Evolutionary conservation across 1,139 yeast genomes (phyloP), one percentile per base, ranked within the genome.

Genomic region (Blastobotrys ciferrii): DNA sequence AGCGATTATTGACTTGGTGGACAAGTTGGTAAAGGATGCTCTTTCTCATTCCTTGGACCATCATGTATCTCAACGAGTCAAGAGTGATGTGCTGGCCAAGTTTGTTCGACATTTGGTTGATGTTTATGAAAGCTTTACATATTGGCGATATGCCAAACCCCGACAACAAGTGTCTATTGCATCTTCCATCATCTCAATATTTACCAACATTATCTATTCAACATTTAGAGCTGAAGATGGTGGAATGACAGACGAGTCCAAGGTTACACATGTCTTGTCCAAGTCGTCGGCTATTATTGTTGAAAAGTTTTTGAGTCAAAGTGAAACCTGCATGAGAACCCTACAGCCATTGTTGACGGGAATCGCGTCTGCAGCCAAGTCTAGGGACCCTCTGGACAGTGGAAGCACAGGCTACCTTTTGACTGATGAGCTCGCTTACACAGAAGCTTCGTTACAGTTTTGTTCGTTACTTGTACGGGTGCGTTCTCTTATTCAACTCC

Each of bases 91-190:
- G 2, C 62, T 88, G 36, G 69, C 74, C n/a, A 77, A 77, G 52
- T 69, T 87, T 46, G 69, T 78, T 1, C 65, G 70, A 6, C 87
- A 84, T 62, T 70, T 82, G 47, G 67, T 87, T 15, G 77, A 76
- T 47, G 77, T 87, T 0, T 87, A 83, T 66, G 96, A 88, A 60
- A 82, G 87, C 55, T 86, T 83, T 59, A 69, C 76, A 4, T 80
- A 77, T 59, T 87, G 96, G 83, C 76, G 80, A 52, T 88, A 81
- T 63, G 68, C 71, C 30, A 66, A 75, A 20, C 70, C 78, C 0
- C 65, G 70, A 43, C 87, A 88, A 60, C 80, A 81, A 54, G 72
- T 80, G 59, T 78, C 80, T 55, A 73, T 88, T 43, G 89, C 94
- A 0, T 71, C 75, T 2, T 70, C 76, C 47, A 72, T 83, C 4